Evolutionary conservation across 768 basidiomycete species (phyloP).

Genomic region (Tylopilus subfusipes): DNA sequence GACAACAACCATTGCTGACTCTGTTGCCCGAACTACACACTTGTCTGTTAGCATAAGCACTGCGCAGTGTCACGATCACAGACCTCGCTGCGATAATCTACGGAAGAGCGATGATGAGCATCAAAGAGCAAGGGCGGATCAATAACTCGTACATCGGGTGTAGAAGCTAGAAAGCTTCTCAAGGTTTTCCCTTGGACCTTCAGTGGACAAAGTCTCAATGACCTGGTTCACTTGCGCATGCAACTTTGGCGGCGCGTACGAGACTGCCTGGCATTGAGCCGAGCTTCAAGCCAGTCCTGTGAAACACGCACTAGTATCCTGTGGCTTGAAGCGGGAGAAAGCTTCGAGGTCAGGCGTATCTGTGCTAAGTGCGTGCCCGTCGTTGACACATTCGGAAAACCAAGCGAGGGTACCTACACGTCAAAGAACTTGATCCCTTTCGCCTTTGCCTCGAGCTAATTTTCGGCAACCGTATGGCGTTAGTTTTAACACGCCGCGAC

Average conservation of each 20-base stretch:
- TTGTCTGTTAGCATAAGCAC: constrained; percentile 12
- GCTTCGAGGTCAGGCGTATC: constrained; percentile 63
- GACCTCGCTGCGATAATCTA: constrained; percentile 77
- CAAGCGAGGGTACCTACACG: constrained; percentile 47
- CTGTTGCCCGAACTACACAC: constrained; percentile 60
- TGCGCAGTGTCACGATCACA: constrained; percentile 13
- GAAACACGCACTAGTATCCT: constrained; percentile 37
- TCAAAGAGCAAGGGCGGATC: background rate
- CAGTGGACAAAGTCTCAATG: constrained; percentile 61
- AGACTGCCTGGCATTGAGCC: constrained; percentile 32
- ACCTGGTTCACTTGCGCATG: constrained; percentile 58
- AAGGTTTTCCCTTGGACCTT: constrained; percentile 62
- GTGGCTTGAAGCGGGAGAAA: constrained; percentile 35
- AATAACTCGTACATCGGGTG: constrained; percentile 58
- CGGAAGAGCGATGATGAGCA: constrained; percentile 21
- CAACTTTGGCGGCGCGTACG: constrained; percentile 58
- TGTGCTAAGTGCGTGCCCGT: constrained; percentile 50
- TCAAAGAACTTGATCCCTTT: constrained; percentile 84
- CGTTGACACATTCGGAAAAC: background rate
- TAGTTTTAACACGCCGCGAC: background rate
- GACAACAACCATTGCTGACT: constrained; percentile 76
- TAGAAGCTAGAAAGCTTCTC: constrained; percentile 66
- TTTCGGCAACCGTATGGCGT: background rate
- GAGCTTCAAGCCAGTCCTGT: background rate
- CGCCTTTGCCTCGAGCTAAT: constrained; percentile 72